phyloP scores from a whole-genome alignment of 2,329 filamentous ascomycete genomes.

The Leptoxyphium fumago region DNA sequence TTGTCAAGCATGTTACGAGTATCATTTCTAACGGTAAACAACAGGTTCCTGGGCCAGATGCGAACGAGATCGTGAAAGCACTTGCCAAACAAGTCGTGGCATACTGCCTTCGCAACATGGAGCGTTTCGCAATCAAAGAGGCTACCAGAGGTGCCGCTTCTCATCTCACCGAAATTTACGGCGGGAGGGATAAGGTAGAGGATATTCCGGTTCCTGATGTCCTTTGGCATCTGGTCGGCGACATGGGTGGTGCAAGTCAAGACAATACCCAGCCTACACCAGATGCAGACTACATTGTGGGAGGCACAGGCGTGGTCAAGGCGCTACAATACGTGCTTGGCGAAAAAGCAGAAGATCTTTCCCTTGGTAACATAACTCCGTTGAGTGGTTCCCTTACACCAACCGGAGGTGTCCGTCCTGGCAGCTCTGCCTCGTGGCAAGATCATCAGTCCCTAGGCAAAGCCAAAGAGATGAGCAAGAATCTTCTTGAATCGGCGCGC shows the following conservation, averaged over 20 bases:
- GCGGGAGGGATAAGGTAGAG: conserved; percentile 32
- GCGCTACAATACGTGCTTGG: conserved; percentile 80
- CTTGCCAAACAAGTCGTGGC: conserved; percentile 89
- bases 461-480: conserved; percentile 86
- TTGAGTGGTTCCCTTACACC: conserved; percentile 21
- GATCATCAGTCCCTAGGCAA: conserved; percentile 35
- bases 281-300: conserved; percentile 90
- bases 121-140: conserved; percentile 56
- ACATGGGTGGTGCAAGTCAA: conserved; percentile 38
- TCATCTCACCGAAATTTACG: conserved; percentile 26
- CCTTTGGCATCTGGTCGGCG: conserved; percentile 72
- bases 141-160: conserved; percentile 31
- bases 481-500: conserved; percentile 70
- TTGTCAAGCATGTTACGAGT: neutral
- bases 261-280: conserved; percentile 57
- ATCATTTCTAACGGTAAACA: neutral
- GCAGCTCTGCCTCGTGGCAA: conserved; percentile 10
- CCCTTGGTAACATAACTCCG: conserved; percentile 32
- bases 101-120: conserved; percentile 85
- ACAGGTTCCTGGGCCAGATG: conserved; percentile 54
- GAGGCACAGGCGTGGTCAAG: conserved; percentile 88
- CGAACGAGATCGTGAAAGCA: conserved; percentile 82
- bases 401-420: conserved; percentile 27
- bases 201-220: conserved; percentile 52
- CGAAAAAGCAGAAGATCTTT: conserved; percentile 47